phyloP scores from a whole-genome alignment of 129 eudicot species.

The Pseudognaphalium luteoalbum region DNA sequence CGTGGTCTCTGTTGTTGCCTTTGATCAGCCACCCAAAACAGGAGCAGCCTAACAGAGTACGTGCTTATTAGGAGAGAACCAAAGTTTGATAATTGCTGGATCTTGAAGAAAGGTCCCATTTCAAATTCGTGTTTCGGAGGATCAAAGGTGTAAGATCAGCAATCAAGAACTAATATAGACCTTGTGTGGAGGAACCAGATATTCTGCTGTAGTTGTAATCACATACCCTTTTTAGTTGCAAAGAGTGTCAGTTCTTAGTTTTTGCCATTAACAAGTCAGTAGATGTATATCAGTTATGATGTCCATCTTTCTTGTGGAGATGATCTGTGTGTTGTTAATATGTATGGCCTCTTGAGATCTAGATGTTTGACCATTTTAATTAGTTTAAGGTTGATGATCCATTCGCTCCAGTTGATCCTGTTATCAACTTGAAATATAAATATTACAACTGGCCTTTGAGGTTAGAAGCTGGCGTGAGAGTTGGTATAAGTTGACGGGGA shows the following conservation, averaged over 20 bases:
- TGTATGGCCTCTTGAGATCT: constrained; percentile 8
- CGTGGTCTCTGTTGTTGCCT: background rate
- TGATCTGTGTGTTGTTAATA: constrained; percentile 1
- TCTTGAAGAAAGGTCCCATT: constrained; percentile 14
- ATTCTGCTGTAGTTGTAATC: background rate
- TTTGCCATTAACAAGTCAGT: constrained; percentile 16
- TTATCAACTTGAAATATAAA: background rate
- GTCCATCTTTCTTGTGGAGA: constrained; percentile 8
- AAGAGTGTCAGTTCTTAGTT: background rate
- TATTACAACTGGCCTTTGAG: background rate
- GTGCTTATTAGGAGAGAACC: constrained; percentile 32
- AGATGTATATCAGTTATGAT: constrained; percentile 10
- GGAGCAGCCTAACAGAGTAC: constrained; percentile 37
- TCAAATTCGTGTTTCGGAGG: background rate
- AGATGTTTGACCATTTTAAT: background rate
- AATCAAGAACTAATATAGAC: background rate
- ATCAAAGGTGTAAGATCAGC: background rate
- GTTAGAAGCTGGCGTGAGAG: background rate
- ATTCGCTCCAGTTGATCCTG: background rate
- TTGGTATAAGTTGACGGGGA: background rate
- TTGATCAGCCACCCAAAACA: constrained; percentile 54
- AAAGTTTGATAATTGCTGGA: constrained; percentile 9
- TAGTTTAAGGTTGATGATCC: background rate
- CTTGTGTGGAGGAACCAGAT: constrained; percentile 11
- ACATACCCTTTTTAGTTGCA: background rate